These are phyloP conservation scores for Stylosanthes scabra DNA, from an alignment of 331 rosid species.

Conservation along the genomic window DNA sequence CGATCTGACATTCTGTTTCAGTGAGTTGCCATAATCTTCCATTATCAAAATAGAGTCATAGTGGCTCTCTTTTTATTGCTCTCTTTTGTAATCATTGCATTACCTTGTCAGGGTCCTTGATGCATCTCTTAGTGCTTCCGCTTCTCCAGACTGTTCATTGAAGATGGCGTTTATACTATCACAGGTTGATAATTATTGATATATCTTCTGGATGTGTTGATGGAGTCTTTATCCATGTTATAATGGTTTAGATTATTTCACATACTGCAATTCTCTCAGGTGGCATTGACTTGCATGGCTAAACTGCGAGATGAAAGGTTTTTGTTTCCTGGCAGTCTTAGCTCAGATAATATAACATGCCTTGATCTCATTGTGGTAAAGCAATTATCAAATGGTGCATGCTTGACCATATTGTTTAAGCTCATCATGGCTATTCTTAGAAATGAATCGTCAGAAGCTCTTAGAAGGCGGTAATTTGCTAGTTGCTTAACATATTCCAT, in stretches of 20 bases:
- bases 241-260: conserved; percentile 11
- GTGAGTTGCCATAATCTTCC: conserved; percentile 54
- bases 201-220: conserved; percentile 17
- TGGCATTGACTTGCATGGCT: conserved; percentile 96
- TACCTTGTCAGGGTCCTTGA: conserved; percentile 75
- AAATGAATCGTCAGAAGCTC: conserved; percentile 90
- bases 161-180: conserved; percentile 91
- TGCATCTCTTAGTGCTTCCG: conserved; percentile 82
- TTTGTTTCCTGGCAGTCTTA: conserved; percentile 73
- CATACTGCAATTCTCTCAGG: conserved; percentile 57
- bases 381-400: conserved; percentile 94
- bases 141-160: conserved; percentile 96
- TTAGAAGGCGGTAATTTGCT: conserved; percentile 85
- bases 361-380: conserved; percentile 83
- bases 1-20: conserved; percentile 86
- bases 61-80: conserved; percentile 19
- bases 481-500: conserved; percentile 15
- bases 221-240: conserved; percentile 29
- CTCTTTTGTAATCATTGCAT: conserved; percentile 33
- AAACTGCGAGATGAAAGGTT: conserved; percentile 95
- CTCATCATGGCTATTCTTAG: conserved; percentile 86
- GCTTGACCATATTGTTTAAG: conserved; percentile 87
- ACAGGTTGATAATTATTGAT: conserved; percentile 58
- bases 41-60: conserved; percentile 13
- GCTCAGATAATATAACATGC: conserved; percentile 76